These are phyloP conservation scores for Ananas comosus DNA, from an alignment of 176 grass and related monocot species.

Conservation along the genomic window DNA sequence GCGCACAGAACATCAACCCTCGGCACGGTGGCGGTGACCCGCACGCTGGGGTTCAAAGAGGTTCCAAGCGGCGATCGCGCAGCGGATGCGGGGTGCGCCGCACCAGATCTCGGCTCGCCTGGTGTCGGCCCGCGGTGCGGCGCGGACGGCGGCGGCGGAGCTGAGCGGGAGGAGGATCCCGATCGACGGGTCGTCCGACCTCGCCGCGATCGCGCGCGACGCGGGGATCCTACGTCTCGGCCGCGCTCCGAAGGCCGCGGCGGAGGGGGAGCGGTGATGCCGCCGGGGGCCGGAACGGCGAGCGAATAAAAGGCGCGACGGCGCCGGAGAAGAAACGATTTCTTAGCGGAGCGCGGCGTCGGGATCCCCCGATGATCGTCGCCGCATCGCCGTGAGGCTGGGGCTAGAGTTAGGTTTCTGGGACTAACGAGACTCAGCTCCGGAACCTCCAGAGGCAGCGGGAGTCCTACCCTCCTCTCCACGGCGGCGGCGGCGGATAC, in stretches of 20 bases:
- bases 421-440: constrained; percentile 56
- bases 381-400: neutral
- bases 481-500: constrained; percentile 9
- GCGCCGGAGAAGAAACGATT: constrained; percentile 36
- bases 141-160: neutral
- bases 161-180: constrained; percentile 26
- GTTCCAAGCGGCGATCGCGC: constrained; percentile 45
- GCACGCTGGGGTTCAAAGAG: constrained; percentile 27
- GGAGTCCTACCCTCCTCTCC: constrained; percentile 41
- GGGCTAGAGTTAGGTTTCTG: constrained; percentile 26
- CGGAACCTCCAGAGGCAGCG: constrained; percentile 46
- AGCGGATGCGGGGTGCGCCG: constrained; percentile 42
- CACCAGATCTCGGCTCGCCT: constrained; percentile 63
- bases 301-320: neutral
- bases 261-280: neutral
- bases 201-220: constrained; percentile 47
- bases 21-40: constrained; percentile 46
- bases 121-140: constrained; percentile 26
- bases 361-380: constrained; percentile 14
- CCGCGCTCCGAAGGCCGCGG: constrained; percentile 36
- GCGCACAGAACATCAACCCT: constrained; percentile 45
- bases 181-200: constrained; percentile 50
- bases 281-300: neutral
- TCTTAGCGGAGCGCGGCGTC: constrained; percentile 34
- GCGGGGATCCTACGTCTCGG: constrained; percentile 55